A percentile compares a stretch with the other conserved stretches of the same genome.
phyloP scores from a whole-genome alignment of 176 grass and related monocot species.

The Echinochloa phyllopogon region DNA sequence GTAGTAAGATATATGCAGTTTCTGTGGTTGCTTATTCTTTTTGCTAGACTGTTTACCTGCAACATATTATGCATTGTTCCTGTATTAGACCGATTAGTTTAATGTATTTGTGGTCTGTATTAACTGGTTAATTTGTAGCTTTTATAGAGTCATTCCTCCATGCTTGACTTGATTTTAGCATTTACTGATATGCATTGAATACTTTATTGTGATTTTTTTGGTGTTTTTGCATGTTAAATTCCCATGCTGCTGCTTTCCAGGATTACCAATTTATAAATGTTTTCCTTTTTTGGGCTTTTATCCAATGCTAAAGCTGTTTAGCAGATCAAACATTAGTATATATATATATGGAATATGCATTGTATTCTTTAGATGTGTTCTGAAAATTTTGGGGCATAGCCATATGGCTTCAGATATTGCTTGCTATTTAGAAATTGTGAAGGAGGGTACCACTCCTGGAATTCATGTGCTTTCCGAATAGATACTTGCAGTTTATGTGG shows the following conservation, averaged over 20 bases:
- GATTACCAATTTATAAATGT: neutral
- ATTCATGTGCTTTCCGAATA: neutral
- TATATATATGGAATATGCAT: slow-evolving; percentile 18
- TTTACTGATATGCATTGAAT: slow-evolving; percentile 16
- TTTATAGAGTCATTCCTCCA: neutral
- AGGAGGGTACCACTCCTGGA: neutral
- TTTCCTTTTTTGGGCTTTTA: neutral
- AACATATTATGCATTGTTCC: slow-evolving; percentile 14
- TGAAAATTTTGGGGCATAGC: neutral
- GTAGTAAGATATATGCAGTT: slow-evolving; percentile 9
- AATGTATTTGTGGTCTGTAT: slow-evolving; percentile 6
- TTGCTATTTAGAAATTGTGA: slow-evolving; percentile 4
- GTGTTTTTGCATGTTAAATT: slow-evolving; percentile 14
- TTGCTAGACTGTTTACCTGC: slow-evolving; percentile 14
- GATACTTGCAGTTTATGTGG: neutral
- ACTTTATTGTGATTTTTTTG: neutral
- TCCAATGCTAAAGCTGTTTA: neutral
- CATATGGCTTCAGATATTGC: neutral
- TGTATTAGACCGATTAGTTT: slow-evolving; percentile 12
- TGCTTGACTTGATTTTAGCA: slow-evolving; percentile 2
- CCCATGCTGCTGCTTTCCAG: slow-evolving; percentile 2
- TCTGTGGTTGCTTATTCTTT: neutral
- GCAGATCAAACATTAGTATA: slow-evolving; percentile 1
- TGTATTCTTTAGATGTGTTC: neutral
- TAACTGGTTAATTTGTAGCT: neutral